A percentile compares a stretch with the other conserved stretches of the same genome.
Conservation (phyloP, 1,284 basidiomycete genomes). For the Microbotryum saponariae region DNA sequence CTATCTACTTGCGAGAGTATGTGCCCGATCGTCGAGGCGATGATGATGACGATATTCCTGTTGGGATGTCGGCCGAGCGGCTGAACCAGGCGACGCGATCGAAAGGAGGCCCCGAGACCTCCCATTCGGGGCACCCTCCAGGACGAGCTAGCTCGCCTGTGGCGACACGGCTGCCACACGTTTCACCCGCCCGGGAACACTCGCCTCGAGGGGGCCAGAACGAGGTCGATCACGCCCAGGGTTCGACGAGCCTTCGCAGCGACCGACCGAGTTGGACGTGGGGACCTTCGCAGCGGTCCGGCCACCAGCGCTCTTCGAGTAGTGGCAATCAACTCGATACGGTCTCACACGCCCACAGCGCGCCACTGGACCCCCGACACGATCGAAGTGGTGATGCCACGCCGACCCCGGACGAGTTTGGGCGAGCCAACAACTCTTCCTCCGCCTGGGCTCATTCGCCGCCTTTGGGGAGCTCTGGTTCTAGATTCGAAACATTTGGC, state of each 20-base stretch:
- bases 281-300: constrained; percentile 5
- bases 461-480: too few relatives aligned
- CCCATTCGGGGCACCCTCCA: background rate
- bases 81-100: constrained; percentile 12
- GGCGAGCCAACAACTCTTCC: too few relatives aligned
- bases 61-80: constrained; percentile 13
- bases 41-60: constrained; percentile 13
- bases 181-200: background rate
- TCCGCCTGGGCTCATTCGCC: too few relatives aligned
- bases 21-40: background rate
- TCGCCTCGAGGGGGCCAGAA: background rate
- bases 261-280: constrained; percentile 16
- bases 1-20: constrained; percentile 45
- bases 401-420: too few relatives aligned
- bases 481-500: too few relatives aligned
- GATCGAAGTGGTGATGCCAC: constrained; percentile 1
- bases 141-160: background rate
- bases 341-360: constrained; percentile 1
- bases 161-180: background rate
- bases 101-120: constrained; percentile 3
- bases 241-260: constrained; percentile 7
- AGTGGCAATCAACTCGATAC: background rate
- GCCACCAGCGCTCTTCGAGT: background rate
- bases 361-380: constrained; percentile 6
- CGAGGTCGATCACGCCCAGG: constrained; percentile 15